phyloP scores from a whole-genome alignment of 2,329 filamentous ascomycete genomes.

The Madurella fahalii region DNA sequence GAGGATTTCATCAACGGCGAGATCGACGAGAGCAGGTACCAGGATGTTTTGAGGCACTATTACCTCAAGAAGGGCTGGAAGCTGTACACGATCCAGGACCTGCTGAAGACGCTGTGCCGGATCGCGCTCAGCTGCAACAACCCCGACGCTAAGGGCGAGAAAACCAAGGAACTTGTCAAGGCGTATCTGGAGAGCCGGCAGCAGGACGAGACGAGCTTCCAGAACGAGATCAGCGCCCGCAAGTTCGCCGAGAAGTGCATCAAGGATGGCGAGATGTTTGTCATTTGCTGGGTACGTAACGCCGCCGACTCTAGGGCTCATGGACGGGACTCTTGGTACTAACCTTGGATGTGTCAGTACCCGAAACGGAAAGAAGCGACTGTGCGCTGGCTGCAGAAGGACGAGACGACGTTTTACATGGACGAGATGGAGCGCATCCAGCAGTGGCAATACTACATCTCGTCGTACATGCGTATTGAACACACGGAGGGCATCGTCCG shows the following conservation, averaged over 20 bases:
- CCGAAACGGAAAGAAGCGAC: constrained; percentile 65
- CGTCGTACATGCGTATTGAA: constrained; percentile 82
- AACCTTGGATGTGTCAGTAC: constrained; percentile 46
- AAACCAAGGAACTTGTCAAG: constrained; percentile 84
- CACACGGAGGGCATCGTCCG: constrained; percentile 76
- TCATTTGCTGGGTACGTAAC: constrained; percentile 79
- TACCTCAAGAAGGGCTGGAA: constrained; percentile 91
- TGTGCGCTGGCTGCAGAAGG: constrained; percentile 65
- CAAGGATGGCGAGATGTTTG: constrained; percentile 89
- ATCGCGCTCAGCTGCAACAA: constrained; percentile 80
- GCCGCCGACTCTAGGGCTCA: too few relatives aligned
- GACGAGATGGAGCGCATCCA: constrained; percentile 82
- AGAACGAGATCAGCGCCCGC: constrained; percentile 83
- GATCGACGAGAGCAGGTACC: constrained; percentile 76
- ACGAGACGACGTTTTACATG: constrained; percentile 76
- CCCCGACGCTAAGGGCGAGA: constrained; percentile 77
- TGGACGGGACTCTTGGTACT: constrained; percentile 22
- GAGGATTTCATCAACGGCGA: constrained; percentile 82
- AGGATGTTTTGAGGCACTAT: constrained; percentile 86
- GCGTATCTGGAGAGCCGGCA: constrained; percentile 80
- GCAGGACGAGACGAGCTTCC: constrained; percentile 80
- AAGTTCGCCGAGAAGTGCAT: constrained; percentile 90
- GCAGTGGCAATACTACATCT: constrained; percentile 93
- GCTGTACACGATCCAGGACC: constrained; percentile 86
- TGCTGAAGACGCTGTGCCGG: constrained; percentile 75